Conservation (phyloP, 2,329 filamentous ascomycete species). For the Paecilomyces fulvus region DNA sequence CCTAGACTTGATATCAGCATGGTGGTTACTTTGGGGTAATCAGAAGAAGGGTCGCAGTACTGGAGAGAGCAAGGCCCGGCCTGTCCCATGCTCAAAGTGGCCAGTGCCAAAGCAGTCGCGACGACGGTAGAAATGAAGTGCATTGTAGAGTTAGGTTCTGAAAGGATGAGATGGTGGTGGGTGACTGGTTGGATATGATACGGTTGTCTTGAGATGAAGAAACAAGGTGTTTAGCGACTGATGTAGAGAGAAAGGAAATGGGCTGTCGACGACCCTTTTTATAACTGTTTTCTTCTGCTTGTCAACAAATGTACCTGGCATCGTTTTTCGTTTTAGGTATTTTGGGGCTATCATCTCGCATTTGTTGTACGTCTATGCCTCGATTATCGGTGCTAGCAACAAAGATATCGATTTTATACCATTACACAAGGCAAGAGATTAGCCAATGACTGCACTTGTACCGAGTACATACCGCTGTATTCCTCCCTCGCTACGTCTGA, state of each 20-base stretch:
- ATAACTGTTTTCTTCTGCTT: not conserved
- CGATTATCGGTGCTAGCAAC: too few relatives aligned
- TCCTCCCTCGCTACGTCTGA: too few relatives aligned
- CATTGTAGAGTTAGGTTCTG: not conserved
- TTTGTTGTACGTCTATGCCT: too few relatives aligned
- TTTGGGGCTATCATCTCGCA: too few relatives aligned
- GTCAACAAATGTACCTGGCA: not conserved
- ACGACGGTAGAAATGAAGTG: not conserved
- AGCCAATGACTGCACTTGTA: too few relatives aligned
- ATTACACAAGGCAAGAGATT: too few relatives aligned
- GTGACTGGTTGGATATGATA: too few relatives aligned
- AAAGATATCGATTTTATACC: too few relatives aligned
- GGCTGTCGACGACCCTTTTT: not conserved
- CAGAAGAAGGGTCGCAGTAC: not conserved
- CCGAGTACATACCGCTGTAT: too few relatives aligned
- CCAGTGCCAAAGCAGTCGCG: not conserved
- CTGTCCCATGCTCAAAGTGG: not conserved
- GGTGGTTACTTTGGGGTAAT: not conserved
- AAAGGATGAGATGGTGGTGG: not conserved
- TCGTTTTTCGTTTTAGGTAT: too few relatives aligned
- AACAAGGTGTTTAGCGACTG: not conserved
- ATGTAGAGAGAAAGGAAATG: not conserved
- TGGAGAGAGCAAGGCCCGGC: not conserved
- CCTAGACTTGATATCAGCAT: not conserved
- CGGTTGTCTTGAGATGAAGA: not conserved